Evolutionary conservation across 2,329 filamentous ascomycete genomes (phyloP).

Genomic region (Thielaviopsis punctulata): DNA sequence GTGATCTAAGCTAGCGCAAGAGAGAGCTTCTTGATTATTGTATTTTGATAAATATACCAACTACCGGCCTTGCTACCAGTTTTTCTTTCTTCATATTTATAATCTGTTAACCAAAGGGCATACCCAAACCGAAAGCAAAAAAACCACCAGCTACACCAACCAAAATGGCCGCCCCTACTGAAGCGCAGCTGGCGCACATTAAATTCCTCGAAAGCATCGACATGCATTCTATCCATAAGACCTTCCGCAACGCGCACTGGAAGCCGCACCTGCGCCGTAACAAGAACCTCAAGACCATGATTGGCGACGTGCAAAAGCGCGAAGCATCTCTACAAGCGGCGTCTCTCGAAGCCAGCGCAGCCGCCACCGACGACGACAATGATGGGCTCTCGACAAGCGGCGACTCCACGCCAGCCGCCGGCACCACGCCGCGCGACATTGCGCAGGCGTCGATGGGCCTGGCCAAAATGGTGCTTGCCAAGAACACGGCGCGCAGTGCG

Average conservation of each 20-base stretch:
- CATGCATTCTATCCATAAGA: conserved; percentile 69
- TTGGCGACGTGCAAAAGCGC: conserved; percentile 72
- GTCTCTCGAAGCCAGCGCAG: conserved; percentile 57
- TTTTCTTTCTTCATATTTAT: not conserved
- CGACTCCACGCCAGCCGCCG: conserved; percentile 34
- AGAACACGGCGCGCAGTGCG: conserved; percentile 29
- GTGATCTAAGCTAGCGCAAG: not conserved
- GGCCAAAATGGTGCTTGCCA: conserved; percentile 76
- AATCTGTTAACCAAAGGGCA: too few relatives aligned
- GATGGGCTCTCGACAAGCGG: conserved; percentile 40
- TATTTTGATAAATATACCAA: too few relatives aligned
- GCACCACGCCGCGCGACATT: conserved; percentile 41
- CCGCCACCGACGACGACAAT: conserved; percentile 47
- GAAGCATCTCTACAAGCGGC: conserved; percentile 79
- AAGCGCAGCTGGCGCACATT: conserved; percentile 65
- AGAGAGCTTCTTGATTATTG: too few relatives aligned
- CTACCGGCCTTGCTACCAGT: too few relatives aligned
- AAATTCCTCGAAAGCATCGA: conserved; percentile 81
- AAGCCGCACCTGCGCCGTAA: conserved; percentile 88
- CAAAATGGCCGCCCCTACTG: conserved; percentile 46
- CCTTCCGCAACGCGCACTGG: conserved; percentile 82
- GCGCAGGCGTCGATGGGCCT: conserved; percentile 78
- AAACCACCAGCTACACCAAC: not conserved
- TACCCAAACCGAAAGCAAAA: not conserved
- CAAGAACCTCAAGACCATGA: conserved; percentile 95